Base-by-base conservation (phyloP, 306 rosid species). In the Acmispon strigosus region DNA sequence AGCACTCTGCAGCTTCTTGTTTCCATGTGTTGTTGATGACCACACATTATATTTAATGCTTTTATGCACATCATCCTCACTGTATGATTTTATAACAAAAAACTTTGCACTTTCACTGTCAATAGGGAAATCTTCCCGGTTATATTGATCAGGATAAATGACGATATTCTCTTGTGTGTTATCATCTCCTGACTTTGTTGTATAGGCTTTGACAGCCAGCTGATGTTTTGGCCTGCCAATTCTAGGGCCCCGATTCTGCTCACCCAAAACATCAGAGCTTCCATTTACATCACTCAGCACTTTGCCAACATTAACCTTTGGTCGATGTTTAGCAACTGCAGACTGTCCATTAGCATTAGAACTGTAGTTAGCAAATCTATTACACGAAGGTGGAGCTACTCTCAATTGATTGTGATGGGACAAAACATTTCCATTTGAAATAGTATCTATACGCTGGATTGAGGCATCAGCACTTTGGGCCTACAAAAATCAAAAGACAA, bases 21-120 rank as follows among this genome's bases (percentile, higher is more conserved):
- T 93, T 61, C 98, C 98, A 78, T 93, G 96, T 55, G 94, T 89
- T 14, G 98, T 93, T 2, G 98, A 93, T 3, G 98, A 93, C 98
- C 98, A 93, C 41, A 93, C 90, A 78, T 86, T 93, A 80, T 93
- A 90, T 67, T 93, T 93, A 57, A 93, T 77, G 73, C 98, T 93
- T 80, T 93, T 93, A 80, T 93, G 98, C 42, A 93, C 97, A 61
- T 93, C 98, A 84, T 93, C 98, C 82, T 90, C 98, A 29, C 98
- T 93, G 86, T 93, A 93, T 4, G 98, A 93, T 88, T 93, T 93
- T 57, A 93, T 90, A 27, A 90, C 96, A 78, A 85, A 93, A 77
- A 84, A 87, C 70, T 90, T 93, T 6, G 92, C 97, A 73, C 76
- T 86, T 60, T 18, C 84, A 12, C 82, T 79, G 64, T 88, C 88